These are phyloP conservation scores for Penicillium nucicola DNA, from an alignment of 495 filamentous ascomycete species.

Conservation along the genomic window DNA sequence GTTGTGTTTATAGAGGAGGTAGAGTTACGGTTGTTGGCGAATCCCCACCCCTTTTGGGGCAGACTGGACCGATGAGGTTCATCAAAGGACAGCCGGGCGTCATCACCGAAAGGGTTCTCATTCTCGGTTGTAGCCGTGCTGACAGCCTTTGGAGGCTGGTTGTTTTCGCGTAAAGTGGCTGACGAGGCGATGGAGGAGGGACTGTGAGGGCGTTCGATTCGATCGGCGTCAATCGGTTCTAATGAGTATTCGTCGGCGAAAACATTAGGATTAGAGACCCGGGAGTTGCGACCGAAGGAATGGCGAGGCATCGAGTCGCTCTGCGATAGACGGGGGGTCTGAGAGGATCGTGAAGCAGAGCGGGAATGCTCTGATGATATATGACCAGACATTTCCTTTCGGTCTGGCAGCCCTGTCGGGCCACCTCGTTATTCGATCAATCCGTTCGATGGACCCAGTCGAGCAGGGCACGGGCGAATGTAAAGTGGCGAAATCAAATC, in stretches of 20 bases:
- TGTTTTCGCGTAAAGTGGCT: constrained; percentile 31
- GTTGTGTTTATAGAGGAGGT: constrained; percentile 31
- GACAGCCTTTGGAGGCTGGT: constrained; percentile 21
- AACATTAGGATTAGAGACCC: constrained; percentile 45
- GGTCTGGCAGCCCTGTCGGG: constrained; percentile 43
- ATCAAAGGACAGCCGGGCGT: constrained; percentile 37
- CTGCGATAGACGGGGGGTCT: constrained; percentile 25
- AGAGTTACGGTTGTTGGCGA: constrained; percentile 32
- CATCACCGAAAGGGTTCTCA: constrained; percentile 43
- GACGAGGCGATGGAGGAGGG: constrained; percentile 37
- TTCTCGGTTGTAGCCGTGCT: constrained; percentile 27
- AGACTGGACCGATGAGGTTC: constrained; percentile 38
- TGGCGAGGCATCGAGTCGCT: constrained; percentile 34
- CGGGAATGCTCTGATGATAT: constrained; percentile 42
- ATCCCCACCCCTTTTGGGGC: constrained; percentile 36
- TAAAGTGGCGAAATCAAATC: neutral
- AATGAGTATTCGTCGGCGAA: constrained; percentile 54
- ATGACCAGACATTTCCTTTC: constrained; percentile 45
- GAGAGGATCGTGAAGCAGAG: constrained; percentile 38
- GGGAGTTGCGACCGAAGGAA: constrained; percentile 37
- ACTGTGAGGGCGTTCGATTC: constrained; percentile 31
- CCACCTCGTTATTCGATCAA: constrained; percentile 33
- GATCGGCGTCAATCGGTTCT: constrained; percentile 39
- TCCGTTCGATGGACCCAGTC: constrained; percentile 9
- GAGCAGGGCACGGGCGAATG: neutral